Percentiles rank a stretch among this genome's conserved stretches.
Evolutionary conservation across 129 eudicot genomes (phyloP).

Genomic region (Erigeron canadensis): DNA sequence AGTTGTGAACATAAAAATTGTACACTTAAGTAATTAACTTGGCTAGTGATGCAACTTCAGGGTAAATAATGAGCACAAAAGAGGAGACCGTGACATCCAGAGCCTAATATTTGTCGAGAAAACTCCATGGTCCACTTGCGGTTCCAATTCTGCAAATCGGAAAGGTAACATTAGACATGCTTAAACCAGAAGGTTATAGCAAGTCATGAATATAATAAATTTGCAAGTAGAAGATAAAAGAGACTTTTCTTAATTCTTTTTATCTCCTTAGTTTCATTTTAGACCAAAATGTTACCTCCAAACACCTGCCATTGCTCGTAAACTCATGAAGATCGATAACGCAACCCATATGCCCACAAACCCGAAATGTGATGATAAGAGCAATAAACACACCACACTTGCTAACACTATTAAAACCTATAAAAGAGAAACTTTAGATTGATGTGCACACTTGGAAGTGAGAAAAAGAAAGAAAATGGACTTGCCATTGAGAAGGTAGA

Average conservation of each 20-base stretch:
- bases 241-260: neutral
- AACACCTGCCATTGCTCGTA: constrained; percentile 50
- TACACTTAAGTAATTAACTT: no score
- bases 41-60: no score
- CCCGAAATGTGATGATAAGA: constrained; percentile 43
- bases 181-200: neutral
- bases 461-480: neutral
- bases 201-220: neutral
- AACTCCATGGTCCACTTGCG: constrained; percentile 57
- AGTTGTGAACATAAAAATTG: neutral
- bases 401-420: constrained; percentile 37
- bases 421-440: neutral
- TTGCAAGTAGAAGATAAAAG: neutral
- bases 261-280: neutral
- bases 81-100: neutral
- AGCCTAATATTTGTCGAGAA: constrained; percentile 27
- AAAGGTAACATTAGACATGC: neutral
- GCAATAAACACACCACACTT: constrained; percentile 38
- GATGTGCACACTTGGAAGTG: neutral
- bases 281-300: constrained; percentile 40
- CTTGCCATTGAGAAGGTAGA: constrained; percentile 67
- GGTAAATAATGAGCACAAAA: neutral
- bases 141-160: constrained; percentile 53
- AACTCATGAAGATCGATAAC: constrained; percentile 50
- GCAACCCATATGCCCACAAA: constrained; percentile 59